Evolutionary conservation across 169 alveolate species (phyloP), one percentile per base, ranked within the genome.

Genomic region (Eimeria mitis): DNA sequence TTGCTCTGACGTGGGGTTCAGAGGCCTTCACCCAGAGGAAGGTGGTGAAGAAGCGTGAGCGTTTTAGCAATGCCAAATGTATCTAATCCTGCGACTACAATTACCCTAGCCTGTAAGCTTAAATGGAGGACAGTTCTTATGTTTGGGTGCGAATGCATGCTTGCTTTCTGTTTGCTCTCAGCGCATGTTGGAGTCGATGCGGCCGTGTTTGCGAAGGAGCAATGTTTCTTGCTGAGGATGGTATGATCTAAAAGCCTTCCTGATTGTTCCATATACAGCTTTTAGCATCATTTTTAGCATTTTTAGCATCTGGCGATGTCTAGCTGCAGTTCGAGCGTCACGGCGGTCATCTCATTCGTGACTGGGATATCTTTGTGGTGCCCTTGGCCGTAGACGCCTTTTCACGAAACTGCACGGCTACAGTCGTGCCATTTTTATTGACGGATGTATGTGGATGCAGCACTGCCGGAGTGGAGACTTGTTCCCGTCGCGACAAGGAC

Each of bases 161-260:
- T 52, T 81, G 89, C 34, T n/a, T 37, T 44, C 61, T 54, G 59
- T 34, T 61, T 34, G 42, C 61, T n/a, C 25, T 25, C 65, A 87
- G 92, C 81, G 92, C 92, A 16, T 87, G 92, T 8, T 87, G 92
- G 92, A 87, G 92, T 40, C 92, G 92, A 8, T 87, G 92, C 37
- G 92, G 92, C 42, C 92, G 92, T 49, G 92, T 87, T 40, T 87
- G 92, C 61, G 92, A 87, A 28, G 92, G 92, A 34, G 78, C 92
- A 23, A 87, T 87, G 92, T 87, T 61, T 63, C 83, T 87, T 42
- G 92, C 92, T 87, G 92, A 87, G 81, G 92, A 87, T 49, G 65
- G 92, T 87, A 40, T 21, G 92, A 14, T n/a, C 65, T 78, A 1
- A 28, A n/a, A 1, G 44, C 28, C 65, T 37, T 76, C 7, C 23